Conservation (phyloP, 768 basidiomycete genomes). For the Chalciporus chontae region DNA sequence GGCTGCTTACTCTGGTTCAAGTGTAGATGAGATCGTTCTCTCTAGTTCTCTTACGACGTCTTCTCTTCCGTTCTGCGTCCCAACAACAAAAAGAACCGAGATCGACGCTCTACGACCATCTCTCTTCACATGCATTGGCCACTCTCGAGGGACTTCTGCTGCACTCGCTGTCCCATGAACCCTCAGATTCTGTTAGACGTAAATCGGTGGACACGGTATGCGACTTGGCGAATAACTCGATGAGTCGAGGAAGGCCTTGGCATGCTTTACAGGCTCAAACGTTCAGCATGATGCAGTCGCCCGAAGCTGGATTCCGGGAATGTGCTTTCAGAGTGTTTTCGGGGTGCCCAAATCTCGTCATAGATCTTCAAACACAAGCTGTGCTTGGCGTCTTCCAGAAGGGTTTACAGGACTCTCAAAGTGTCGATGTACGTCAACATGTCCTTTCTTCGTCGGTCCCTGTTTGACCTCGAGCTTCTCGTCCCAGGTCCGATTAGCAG, state of each 20-base stretch:
- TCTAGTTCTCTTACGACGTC: conserved; percentile 71
- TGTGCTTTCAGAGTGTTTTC: conserved; percentile 71
- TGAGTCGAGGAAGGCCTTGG: conserved; percentile 77
- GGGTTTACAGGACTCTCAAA: conserved; percentile 64
- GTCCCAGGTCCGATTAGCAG: conserved; percentile 65
- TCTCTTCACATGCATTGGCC: conserved; percentile 60
- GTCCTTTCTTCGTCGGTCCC: not conserved
- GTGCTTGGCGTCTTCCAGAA: conserved; percentile 64
- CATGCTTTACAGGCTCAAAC: conserved; percentile 72
- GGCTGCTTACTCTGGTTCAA: conserved; percentile 11
- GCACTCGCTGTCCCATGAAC: conserved; percentile 64
- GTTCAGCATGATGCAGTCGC: conserved; percentile 54
- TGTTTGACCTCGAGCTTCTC: not conserved
- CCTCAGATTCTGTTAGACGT: conserved; percentile 52
- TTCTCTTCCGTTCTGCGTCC: conserved; percentile 64
- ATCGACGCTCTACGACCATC: conserved; percentile 74
- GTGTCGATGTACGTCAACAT: conserved; percentile 51
- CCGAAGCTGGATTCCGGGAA: conserved; percentile 42
- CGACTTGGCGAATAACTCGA: conserved; percentile 72
- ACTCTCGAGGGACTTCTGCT: conserved; percentile 72
- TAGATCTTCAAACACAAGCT: conserved; percentile 70
- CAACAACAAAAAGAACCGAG: conserved; percentile 34
- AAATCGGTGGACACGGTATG: conserved; percentile 74
- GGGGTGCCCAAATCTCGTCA: conserved; percentile 69
- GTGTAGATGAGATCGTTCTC: conserved; percentile 82